phyloP scores from a whole-genome alignment of 495 filamentous ascomycete genomes.

The Penicillium canescens region DNA sequence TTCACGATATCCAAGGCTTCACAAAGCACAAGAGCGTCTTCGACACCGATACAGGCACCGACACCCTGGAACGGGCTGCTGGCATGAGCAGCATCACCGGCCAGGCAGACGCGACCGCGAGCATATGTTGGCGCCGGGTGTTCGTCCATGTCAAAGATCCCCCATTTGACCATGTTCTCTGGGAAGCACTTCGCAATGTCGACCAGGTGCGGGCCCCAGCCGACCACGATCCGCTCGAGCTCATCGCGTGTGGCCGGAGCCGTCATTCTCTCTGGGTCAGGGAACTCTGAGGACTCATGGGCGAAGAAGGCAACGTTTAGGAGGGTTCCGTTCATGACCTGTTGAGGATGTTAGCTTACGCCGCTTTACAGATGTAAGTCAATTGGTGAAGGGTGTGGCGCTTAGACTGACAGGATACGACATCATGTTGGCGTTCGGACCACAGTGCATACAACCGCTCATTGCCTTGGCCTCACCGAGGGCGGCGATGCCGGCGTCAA shows the following conservation, averaged over 20 bases:
- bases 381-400: no score
- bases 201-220: constrained; percentile 10
- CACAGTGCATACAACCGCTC: constrained; percentile 7
- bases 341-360: no score
- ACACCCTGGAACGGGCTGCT: constrained; percentile 41
- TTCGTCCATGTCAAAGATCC: constrained; percentile 36
- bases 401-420: constrained; percentile 13
- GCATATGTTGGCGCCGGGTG: constrained; percentile 33
- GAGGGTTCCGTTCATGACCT: constrained; percentile 4
- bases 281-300: constrained; percentile 1
- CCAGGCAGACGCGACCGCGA: constrained; percentile 27
- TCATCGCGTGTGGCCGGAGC: background rate
- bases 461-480: constrained; percentile 7
- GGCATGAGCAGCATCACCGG: constrained; percentile 47
- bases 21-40: constrained; percentile 35
- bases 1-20: background rate
- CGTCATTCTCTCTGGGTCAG: constrained; percentile 11
- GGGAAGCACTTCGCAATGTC: constrained; percentile 21
- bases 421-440: constrained; percentile 17
- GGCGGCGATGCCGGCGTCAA: constrained; percentile 7
- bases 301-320: constrained; percentile 28
- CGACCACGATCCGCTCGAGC: background rate
- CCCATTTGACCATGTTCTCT: constrained; percentile 35
- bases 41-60: constrained; percentile 40
- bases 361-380: no score